These are phyloP conservation scores for Alnus rubra DNA, from an alignment of 306 rosid species.

Conservation along the genomic window DNA sequence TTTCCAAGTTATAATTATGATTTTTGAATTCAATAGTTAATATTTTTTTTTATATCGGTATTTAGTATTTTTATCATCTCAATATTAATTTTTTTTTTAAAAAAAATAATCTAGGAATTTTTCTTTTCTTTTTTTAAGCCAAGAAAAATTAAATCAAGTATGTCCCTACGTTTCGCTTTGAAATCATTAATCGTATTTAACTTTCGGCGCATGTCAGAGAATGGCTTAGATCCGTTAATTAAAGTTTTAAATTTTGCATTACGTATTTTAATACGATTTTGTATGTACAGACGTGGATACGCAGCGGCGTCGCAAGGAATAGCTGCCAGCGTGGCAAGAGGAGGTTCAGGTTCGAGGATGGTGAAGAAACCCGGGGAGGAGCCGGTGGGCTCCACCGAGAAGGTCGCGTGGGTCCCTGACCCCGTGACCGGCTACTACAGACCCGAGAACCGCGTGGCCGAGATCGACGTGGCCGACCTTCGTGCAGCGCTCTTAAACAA, in stretches of 20 bases:
- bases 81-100: no score
- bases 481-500: slow-evolving; percentile 58
- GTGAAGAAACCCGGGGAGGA: slow-evolving; percentile 52
- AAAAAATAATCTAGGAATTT: no score
- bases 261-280: no score
- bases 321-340: slow-evolving; percentile 39
- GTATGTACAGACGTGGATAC: slow-evolving; percentile 64
- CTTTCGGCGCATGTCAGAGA: slow-evolving; percentile 5
- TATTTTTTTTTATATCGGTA: no score
- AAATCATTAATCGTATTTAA: neutral
- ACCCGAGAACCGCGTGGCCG: slow-evolving; percentile 62
- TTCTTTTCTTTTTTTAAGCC: neutral
- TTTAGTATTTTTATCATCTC: no score
- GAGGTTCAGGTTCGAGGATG: slow-evolving; percentile 25
- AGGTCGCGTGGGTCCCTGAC: slow-evolving; percentile 87
- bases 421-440: slow-evolving; percentile 84
- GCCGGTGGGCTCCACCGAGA: slow-evolving; percentile 24
- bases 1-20: no score
- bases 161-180: neutral
- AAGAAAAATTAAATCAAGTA: neutral
- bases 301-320: slow-evolving; percentile 54
- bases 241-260: neutral
- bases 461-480: slow-evolving; percentile 76
- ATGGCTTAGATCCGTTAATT: neutral
- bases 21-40: no score